phyloP scores from a whole-genome alignment of 2,329 filamentous ascomycete genomes.

The Aureobasidium zeae region DNA sequence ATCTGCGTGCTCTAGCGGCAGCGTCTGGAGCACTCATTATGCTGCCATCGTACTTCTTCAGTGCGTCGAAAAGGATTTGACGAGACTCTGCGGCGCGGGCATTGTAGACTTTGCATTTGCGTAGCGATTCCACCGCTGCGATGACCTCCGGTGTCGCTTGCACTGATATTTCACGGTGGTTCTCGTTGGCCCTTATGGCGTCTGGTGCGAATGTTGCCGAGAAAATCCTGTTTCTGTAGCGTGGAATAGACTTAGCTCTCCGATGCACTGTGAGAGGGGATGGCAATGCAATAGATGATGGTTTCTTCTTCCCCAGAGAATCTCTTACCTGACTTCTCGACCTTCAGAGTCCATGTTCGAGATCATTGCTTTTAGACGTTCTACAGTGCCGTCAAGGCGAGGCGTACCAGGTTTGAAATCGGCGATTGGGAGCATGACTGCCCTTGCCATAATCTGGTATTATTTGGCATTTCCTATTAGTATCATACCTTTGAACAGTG shows the following conservation, averaged over 20 bases:
- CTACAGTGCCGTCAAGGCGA: slow-evolving; percentile 1
- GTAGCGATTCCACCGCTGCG: not conserved
- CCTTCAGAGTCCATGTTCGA: slow-evolving; percentile 14
- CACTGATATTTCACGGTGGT: not conserved
- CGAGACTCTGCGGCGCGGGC: not conserved
- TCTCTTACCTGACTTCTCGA: slow-evolving; percentile 15
- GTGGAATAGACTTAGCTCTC: slow-evolving; percentile 1
- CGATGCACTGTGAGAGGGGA: too few species aligned
- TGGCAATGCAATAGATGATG: not conserved
- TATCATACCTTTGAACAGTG: not conserved
- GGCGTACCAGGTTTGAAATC: slow-evolving; percentile 15
- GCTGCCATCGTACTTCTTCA: slow-evolving; percentile 5
- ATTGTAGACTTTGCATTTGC: slow-evolving; percentile 2
- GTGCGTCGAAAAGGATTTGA: not conserved
- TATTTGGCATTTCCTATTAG: not conserved
- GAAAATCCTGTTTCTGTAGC: slow-evolving; percentile 8
- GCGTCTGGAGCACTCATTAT: not conserved
- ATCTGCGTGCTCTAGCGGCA: not conserved
- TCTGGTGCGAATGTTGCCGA: slow-evolving; percentile 4
- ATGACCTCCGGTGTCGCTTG: slow-evolving; percentile 7
- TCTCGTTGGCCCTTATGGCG: slow-evolving; percentile 3
- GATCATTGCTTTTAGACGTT: slow-evolving; percentile 8
- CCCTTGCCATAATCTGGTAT: slow-evolving; percentile 15
- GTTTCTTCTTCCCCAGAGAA: too few species aligned
- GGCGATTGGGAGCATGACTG: slow-evolving; percentile 17